A percentile compares a stretch with the other conserved stretches of the same genome.
These are phyloP conservation scores for Mycosphaerella sp. DNA, from an alignment of 2,329 filamentous ascomycete species.

Conservation along the genomic window DNA sequence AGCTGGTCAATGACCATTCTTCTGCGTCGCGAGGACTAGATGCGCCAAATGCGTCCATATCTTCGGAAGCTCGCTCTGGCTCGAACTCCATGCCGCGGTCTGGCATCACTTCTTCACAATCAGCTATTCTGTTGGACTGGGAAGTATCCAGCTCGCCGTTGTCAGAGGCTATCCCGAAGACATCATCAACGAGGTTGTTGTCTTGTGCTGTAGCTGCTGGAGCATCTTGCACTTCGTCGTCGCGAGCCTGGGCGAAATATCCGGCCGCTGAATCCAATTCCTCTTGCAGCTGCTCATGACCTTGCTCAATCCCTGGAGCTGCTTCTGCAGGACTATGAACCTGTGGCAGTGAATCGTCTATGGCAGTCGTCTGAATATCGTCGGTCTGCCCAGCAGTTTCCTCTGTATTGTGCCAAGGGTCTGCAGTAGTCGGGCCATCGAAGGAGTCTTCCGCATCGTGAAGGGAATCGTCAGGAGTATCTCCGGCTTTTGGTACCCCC, in stretches of 20 bases:
- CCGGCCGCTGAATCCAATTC: background rate
- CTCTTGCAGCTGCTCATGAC: background rate
- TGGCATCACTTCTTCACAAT: conserved; percentile 5
- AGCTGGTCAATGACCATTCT: conserved; percentile 11
- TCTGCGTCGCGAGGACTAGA: conserved; percentile 6
- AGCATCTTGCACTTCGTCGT: background rate
- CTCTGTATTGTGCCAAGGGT: conserved; percentile 10
- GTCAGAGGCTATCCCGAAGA: conserved; percentile 10
- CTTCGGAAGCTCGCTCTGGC: conserved; percentile 17
- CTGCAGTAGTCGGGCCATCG: conserved; percentile 1
- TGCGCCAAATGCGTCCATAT: conserved; percentile 18
- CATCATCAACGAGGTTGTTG: conserved; percentile 13
- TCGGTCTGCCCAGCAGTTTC: background rate
- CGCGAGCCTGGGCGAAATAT: conserved; percentile 5
- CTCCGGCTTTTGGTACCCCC: conserved; percentile 4
- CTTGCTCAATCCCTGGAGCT: background rate
- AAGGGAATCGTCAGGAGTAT: conserved; percentile 13
- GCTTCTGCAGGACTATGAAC: background rate
- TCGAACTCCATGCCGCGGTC: conserved; percentile 15
- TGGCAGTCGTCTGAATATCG: background rate
- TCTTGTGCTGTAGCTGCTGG: background rate
- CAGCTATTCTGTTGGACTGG: background rate
- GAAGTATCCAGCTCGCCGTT: conserved; percentile 7
- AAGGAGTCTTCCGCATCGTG: conserved; percentile 14
- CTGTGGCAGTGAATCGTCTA: background rate